Conservation (phyloP, 2,329 filamentous ascomycete genomes). For the Penicillium brevicompactum region DNA sequence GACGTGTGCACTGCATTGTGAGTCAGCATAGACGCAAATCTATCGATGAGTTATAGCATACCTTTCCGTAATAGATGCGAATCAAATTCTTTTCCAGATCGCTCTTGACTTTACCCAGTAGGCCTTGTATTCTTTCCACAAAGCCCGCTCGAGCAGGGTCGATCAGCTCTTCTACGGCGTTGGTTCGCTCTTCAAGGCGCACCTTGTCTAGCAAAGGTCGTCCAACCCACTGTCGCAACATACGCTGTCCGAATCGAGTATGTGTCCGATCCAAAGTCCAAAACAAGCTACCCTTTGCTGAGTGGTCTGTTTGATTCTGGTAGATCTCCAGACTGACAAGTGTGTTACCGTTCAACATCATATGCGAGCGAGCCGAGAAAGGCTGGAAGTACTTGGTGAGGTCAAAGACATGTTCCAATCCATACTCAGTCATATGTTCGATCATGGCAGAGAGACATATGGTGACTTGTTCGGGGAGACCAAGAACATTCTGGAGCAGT, state of each 20-base stretch:
- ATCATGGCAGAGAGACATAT: slow-evolving; percentile 97
- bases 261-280: slow-evolving; percentile 94
- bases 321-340: slow-evolving; percentile 94
- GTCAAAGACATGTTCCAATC: slow-evolving; percentile 91
- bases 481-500: slow-evolving; percentile 82
- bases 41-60: slow-evolving; percentile 16
- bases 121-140: slow-evolving; percentile 71
- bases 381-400: slow-evolving; percentile 96
- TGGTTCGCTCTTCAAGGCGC: slow-evolving; percentile 74
- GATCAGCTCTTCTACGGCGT: slow-evolving; percentile 83
- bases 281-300: slow-evolving; percentile 83
- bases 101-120: slow-evolving; percentile 71
- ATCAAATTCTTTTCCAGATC: slow-evolving; percentile 94
- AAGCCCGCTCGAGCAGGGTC: slow-evolving; percentile 65
- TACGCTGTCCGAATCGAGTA: slow-evolving; percentile 83
- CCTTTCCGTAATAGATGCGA: slow-evolving; percentile 93
- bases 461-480: slow-evolving; percentile 80
- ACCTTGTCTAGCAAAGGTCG: slow-evolving; percentile 78
- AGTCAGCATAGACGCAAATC: slow-evolving; percentile 17
- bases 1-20: slow-evolving; percentile 66
- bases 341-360: slow-evolving; percentile 94
- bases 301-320: slow-evolving; percentile 86
- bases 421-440: slow-evolving; percentile 85
- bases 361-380: slow-evolving; percentile 90
- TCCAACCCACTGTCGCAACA: slow-evolving; percentile 93